A percentile compares a stretch with the other conserved stretches of the same genome.
Evolutionary conservation across 805 yeast genomes (phyloP).

Genomic region (Candida ficus): DNA sequence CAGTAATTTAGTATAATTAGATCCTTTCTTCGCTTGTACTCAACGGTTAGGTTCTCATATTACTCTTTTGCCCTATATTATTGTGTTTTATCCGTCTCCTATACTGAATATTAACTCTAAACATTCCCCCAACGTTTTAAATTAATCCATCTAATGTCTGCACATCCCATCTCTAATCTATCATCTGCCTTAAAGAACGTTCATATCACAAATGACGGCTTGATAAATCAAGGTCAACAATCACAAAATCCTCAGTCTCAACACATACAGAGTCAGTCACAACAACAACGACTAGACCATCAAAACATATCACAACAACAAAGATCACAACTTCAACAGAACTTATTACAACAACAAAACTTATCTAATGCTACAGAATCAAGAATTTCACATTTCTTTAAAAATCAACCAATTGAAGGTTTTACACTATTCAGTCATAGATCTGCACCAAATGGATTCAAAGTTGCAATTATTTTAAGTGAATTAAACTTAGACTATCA

Average conservation of each 20-base stretch:
- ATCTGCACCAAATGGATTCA: constrained; percentile 94
- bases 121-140: background rate
- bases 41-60: too few relatives aligned
- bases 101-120: background rate
- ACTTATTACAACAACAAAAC: constrained; percentile 29
- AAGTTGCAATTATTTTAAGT: constrained; percentile 84
- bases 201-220: constrained; percentile 2
- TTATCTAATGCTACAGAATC: constrained; percentile 41
- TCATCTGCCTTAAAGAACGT: constrained; percentile 9
- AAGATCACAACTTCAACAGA: constrained; percentile 15
- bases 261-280: background rate
- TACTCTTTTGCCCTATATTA: too few relatives aligned
- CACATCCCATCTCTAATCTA: constrained; percentile 7
- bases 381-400: constrained; percentile 66
- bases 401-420: constrained; percentile 74
- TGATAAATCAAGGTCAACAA: constrained; percentile 1
- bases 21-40: too few relatives aligned
- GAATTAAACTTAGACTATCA: constrained; percentile 77
- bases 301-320: constrained; percentile 9
- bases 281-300: constrained; percentile 6
- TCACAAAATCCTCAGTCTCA: background rate
- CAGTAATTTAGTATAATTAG: background rate
- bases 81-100: too few relatives aligned
- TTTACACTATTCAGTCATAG: constrained; percentile 79
- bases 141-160: background rate